Conservation (phyloP, 225 moss, liverwort and hornwort genomes). For the Neckera pumila region DNA sequence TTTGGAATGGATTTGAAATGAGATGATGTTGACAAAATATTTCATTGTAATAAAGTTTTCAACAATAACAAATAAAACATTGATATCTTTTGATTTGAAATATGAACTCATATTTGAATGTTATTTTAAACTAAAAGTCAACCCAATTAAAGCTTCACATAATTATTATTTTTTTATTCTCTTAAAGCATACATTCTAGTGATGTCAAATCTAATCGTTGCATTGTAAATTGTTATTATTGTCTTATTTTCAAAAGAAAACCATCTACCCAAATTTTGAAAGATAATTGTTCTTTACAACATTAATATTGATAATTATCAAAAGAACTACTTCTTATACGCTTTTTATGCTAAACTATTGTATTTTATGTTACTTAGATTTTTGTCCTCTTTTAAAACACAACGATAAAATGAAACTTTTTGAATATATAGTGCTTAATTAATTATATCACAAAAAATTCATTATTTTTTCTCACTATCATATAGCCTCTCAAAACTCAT, state of each 20-base stretch:
- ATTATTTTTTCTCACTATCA: not conserved
- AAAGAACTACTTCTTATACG: too few relatives aligned
- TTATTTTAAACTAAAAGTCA: not conserved
- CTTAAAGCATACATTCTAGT: not conserved
- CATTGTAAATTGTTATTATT: too few relatives aligned
- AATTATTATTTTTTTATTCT: not conserved
- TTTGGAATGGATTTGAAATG: not conserved
- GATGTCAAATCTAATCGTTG: not conserved
- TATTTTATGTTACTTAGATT: too few relatives aligned
- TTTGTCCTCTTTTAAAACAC: too few relatives aligned
- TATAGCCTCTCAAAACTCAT: not conserved
- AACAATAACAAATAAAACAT: accelerated
- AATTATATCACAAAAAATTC: not conserved
- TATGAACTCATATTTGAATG: not conserved
- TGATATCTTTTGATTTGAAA: not conserved
- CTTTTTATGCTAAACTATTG: too few relatives aligned
- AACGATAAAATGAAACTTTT: too few relatives aligned
- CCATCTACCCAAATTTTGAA: too few relatives aligned
- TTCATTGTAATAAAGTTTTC: not conserved
- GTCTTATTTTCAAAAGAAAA: too few relatives aligned
- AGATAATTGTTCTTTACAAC: too few relatives aligned
- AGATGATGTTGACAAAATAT: not conserved
- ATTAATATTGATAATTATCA: too few relatives aligned
- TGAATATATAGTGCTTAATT: not conserved
- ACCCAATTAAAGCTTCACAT: not conserved